Base-by-base conservation (phyloP, 1,284 basidiomycete genomes). In the Moesziomyces antarcticus region DNA sequence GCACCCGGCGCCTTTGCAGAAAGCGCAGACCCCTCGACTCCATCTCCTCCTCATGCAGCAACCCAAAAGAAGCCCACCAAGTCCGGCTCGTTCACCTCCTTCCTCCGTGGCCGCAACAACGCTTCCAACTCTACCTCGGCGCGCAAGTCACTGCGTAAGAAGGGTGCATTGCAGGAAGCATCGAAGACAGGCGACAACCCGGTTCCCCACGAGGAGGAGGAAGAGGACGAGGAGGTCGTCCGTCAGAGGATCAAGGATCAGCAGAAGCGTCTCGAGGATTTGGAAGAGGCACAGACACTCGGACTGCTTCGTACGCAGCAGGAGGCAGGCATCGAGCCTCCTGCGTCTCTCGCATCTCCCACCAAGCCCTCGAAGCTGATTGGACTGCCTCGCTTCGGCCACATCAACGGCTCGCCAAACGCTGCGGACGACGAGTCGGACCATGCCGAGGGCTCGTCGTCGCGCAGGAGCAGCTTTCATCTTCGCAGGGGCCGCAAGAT, bases 261-360 rank as follows among this genome's bases (percentile, higher is more conserved):
- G 45, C 59, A 66, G 30, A 63, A 66, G 33, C 43, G 64, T 18
- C 33, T 75, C 20, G 68, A 75, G 21, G 67, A 71, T 2, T 40
- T 75, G 11, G 73, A 75, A 41, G 55, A 71, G 41, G 68, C 68
- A 5, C 73, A 75, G 52, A 71, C 54, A 10, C 27, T 59, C 1
- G 73, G 68, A 0, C 50, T 75, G 24, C 50, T 68, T 6, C 56
- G 64, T 16, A 73, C 64, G 9, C 64, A 67, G 50, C 56, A 73
- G 42, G 70, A 73, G 33, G 64, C 60, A 0, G 64, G 70, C 6
- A 56, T 73, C 42, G 70, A 73, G 30, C 63, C 64, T 10, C 44
- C 64, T 5, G 33, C 54, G 16, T 61, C 53, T 1, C 62, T 56
- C 11, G 20, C 43, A 3, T 50, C 48, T 6, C 62, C 57, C 2